Evolutionary conservation across 1,139 yeast genomes (phyloP).

Genomic region (Scheffersomyces insectosa): DNA sequence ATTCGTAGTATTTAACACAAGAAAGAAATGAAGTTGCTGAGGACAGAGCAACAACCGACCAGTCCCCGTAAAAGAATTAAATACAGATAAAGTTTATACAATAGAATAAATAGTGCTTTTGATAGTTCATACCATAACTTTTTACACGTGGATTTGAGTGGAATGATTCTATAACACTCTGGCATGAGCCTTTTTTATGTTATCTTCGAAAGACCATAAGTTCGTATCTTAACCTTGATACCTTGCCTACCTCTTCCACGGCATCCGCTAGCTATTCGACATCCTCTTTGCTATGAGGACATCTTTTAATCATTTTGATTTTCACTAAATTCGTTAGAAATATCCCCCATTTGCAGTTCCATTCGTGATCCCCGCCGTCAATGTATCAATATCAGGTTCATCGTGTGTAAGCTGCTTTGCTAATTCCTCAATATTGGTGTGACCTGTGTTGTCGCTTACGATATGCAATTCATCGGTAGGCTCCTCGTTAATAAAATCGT

Average conservation of each 20-base stretch:
- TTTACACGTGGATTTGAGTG: background rate
- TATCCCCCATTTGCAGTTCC: constrained; percentile 18
- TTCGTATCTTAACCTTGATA: too few relatives aligned
- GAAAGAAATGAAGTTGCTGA: background rate
- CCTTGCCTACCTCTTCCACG: too few relatives aligned
- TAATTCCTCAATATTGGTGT: constrained; percentile 25
- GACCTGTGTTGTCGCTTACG: constrained; percentile 5
- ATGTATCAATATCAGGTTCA: constrained; percentile 33
- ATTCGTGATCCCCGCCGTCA: constrained; percentile 32
- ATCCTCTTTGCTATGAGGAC: background rate
- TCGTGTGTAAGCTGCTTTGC: constrained; percentile 30
- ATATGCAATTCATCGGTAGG: constrained; percentile 9
- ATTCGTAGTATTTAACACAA: background rate
- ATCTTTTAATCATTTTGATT: background rate
- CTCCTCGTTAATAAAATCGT: constrained; percentile 28
- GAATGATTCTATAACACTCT: too few relatives aligned
- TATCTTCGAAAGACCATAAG: too few relatives aligned
- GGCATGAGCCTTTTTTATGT: too few relatives aligned
- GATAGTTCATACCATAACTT: background rate
- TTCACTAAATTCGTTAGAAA: constrained; percentile 8
- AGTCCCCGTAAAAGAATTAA: background rate
- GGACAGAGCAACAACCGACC: background rate
- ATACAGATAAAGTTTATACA: background rate
- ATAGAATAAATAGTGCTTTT: background rate
- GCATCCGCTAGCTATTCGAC: too few relatives aligned